Base-by-base conservation (phyloP, 192 early-diverging fungal species). In the Spinellus fusiger region DNA sequence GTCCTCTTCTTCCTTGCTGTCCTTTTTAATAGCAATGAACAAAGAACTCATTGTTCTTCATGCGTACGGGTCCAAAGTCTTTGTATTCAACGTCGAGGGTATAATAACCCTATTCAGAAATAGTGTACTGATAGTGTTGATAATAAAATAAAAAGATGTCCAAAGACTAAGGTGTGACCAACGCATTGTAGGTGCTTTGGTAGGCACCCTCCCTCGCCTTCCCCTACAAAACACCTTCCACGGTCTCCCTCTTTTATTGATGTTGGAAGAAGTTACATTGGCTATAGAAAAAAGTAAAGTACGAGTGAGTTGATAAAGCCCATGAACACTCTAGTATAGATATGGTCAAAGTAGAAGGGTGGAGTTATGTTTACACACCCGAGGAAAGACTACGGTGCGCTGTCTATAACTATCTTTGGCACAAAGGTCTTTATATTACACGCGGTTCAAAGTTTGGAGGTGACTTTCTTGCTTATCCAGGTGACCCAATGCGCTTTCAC, bases 361-460 rank as follows among this genome's bases (percentile, higher is more conserved):
- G 80, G 71, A 32, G 16, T 18, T 81, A 75, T 67, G 81, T 85
- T 16, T 9, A 26, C 1, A 66, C 62, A 4, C 56, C 55, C 3
- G 32, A 57, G 20, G 78, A 84, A 3, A 20, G 57, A 13, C 16
- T 66, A 33, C 74, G 71, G 22, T 77, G 63, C 32, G 58, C 53
- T 16, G 68, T 92, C 8, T 95, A 80, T 71, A 68, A 70, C 35
- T 70, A 86, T 54, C 71, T 95, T 20, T 89, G 88, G 82, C 40
- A 67, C 1, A 68, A 72, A 4, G 80, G 86, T 3, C 90, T 77
- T 59, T 92, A 76, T 66, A 62, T 94, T 5, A 87, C 88, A 1
- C 66, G 75, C 15, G 92, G 87, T 25, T 74, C 84, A 55, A 92
- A 92, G 65, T 95, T 90, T 77, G 93, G 93, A 7, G 92, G 89